These are phyloP conservation scores for Penicillium daleae DNA, from an alignment of 495 filamentous ascomycete species.

Conservation along the genomic window DNA sequence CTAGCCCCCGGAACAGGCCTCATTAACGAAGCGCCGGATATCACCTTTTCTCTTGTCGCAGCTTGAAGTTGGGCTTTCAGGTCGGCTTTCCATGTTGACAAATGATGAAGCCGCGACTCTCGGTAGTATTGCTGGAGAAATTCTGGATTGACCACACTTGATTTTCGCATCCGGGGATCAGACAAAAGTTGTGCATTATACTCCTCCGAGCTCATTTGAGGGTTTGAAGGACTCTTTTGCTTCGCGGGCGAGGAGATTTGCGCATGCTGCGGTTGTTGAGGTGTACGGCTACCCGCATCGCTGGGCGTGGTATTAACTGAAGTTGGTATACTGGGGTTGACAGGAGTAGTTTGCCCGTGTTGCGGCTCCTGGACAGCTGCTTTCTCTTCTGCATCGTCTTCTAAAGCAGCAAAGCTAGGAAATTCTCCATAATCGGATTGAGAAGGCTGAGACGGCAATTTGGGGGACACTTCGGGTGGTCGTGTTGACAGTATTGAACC, in stretches of 20 bases:
- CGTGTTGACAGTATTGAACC: neutral
- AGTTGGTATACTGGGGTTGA: neutral
- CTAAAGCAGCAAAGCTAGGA: constrained; percentile 41
- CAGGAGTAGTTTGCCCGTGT: neutral
- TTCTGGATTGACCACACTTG: constrained; percentile 84
- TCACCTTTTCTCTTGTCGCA: constrained; percentile 68
- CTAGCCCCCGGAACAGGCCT: constrained; percentile 63
- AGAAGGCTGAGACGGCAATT: constrained; percentile 11
- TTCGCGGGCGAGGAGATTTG: constrained; percentile 14
- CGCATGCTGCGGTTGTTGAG: constrained; percentile 3
- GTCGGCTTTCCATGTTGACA: constrained; percentile 94
- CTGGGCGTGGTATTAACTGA: neutral
- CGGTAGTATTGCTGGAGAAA: constrained; percentile 94
- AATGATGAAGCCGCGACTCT: constrained; percentile 89
- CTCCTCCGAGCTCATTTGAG: constrained; percentile 78
- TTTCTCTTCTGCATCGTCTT: constrained; percentile 11
- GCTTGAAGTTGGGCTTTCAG: constrained; percentile 84
- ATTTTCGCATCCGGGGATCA: constrained; percentile 81
- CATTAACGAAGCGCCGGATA: constrained; percentile 51
- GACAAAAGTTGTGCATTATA: constrained; percentile 82
- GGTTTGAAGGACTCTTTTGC: constrained; percentile 27
- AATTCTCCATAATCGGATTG: constrained; percentile 53
- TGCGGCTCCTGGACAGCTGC: neutral
- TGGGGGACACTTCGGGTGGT: neutral
- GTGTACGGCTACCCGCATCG: neutral